Conservation (phyloP, 2,329 filamentous ascomycete genomes). For the Ophiostoma tasmaniense region DNA sequence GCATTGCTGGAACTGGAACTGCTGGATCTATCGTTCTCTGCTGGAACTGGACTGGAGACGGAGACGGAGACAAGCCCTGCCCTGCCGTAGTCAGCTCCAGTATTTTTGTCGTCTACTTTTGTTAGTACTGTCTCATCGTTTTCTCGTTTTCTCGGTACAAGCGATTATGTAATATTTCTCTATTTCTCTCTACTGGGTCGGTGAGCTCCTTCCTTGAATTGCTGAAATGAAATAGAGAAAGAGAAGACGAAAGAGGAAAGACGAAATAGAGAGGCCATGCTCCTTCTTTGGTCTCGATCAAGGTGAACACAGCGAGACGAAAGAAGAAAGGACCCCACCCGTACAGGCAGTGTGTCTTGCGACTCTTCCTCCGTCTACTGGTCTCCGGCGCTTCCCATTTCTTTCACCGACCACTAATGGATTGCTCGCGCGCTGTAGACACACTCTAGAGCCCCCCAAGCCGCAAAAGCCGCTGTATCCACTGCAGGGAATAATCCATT, state of each 20-base stretch:
- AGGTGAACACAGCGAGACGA: background rate
- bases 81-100: background rate
- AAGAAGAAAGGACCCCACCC: background rate
- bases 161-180: background rate
- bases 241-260: no score
- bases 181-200: background rate
- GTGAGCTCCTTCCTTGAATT: background rate
- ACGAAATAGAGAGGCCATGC: background rate
- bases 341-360: background rate
- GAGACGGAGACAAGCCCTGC: no score
- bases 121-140: no score
- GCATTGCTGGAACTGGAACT: background rate
- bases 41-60: no score
- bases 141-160: background rate
- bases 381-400: background rate
- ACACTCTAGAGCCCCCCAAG: background rate
- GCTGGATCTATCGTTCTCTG: no score
- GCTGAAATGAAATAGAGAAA: no score
- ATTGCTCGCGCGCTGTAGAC: background rate
- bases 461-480: background rate
- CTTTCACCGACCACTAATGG: slow-evolving; percentile 1
- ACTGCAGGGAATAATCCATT: no score
- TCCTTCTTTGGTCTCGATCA: no score
- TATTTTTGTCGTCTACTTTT: background rate
- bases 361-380: background rate